These are phyloP conservation scores for Kwoniella mangroviensis DNA, from an alignment of 768 basidiomycete genomes.

Conservation along the genomic window DNA sequence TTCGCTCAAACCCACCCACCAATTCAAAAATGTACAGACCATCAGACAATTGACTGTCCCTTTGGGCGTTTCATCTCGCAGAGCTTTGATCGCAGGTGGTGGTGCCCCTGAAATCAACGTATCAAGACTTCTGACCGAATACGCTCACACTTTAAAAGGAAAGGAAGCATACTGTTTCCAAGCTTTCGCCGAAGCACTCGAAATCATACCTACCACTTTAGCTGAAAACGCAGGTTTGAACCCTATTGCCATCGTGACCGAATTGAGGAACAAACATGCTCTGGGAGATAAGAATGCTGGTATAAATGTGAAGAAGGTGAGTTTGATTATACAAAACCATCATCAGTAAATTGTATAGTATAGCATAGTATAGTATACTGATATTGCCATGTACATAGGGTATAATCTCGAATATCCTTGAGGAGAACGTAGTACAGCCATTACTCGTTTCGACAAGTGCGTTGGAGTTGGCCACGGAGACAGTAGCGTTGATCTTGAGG, in stretches of 20 bases:
- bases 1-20: no score
- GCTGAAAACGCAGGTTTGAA: constrained; percentile 99
- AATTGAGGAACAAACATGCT: constrained; percentile 94
- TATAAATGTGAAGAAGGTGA: constrained; percentile 95
- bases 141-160: constrained; percentile 89
- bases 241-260: constrained; percentile 97
- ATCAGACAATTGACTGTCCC: neutral
- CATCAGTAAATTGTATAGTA: no score
- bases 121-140: constrained; percentile 84
- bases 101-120: constrained; percentile 98
- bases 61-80: constrained; percentile 41
- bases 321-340: no score
- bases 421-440: constrained; percentile 97
- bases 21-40: no score
- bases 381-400: constrained; percentile 65
- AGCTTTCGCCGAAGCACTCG: constrained; percentile 94
- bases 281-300: constrained; percentile 92
- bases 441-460: constrained; percentile 93
- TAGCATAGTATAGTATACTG: no score
- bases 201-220: constrained; percentile 95
- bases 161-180: constrained; percentile 99
- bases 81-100: constrained; percentile 92
- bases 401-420: constrained; percentile 92
- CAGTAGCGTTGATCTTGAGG: constrained; percentile 92
- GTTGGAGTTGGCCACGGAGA: constrained; percentile 92